Evolutionary conservation across 352 stramenopile species (phyloP), one percentile per base, ranked within the genome.

Genomic region (Phytophthora pinifolia): DNA sequence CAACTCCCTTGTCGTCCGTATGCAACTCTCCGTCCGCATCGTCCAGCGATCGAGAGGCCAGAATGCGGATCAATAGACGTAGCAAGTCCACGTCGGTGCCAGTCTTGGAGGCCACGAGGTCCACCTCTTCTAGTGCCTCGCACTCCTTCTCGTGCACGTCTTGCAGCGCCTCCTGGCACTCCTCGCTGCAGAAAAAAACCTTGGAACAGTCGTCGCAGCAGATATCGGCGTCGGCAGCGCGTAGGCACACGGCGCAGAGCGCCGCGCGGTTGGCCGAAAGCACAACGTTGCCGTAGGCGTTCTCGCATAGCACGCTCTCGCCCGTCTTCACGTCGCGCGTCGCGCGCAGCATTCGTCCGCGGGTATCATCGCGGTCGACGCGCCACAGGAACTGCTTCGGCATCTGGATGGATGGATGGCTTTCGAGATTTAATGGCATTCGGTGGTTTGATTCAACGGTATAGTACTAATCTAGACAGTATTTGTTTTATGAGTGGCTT

Each of bases 151-250:
- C 70, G 36, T 80, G 73, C 15, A 83, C 54, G 2, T 56, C 36
- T 10, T 74, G 52, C 35, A 83, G 46, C 32, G 34, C 43, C 10
- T 67, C 56, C 20, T 53, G 67, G 36, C 73, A 83, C 20, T 52
- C 38, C 8, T 78, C 66, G 36, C 72, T 77, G 59, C 72, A 82
- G 59, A 79, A 82, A 49, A 74, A 72, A 1, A 79, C 69, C 34
- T 66, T 51, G 37, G 50, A 69, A 53, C 72, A 83, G 53, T 83
- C 72, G 50, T 83, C 72, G 46, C 72, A 83, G 64, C 67, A 78
- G 37, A 78, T 46, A 46, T 83, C 72, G 20, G 72, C 63, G 37
- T 79, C 72, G 9, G 70, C 70, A 25, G 51, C 43, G 13, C 52
- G 48, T 7, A 76, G 60, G 59, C 72, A 83, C 43, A 75, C 66